Base-by-base conservation (phyloP, 1,139 yeast species). In the Kurtzmaniella quercitrusa region DNA sequence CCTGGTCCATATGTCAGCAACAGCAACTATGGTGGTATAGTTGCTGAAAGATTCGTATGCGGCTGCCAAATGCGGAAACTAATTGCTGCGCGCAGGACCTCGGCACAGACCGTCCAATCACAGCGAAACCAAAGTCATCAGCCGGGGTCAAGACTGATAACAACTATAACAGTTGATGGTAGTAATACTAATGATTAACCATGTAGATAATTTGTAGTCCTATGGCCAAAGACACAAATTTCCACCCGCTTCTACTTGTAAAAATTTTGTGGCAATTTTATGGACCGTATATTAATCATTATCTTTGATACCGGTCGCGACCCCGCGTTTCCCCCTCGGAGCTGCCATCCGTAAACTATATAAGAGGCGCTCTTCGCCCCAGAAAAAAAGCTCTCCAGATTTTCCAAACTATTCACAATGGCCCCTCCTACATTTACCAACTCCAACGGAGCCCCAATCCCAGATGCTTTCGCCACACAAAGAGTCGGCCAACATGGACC, bases 401-500 rank as follows among this genome's bases (percentile, higher is more conserved):
- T n/a, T n/a, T n/a, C n/a, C n/a, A n/a, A 26, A 5, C 30, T 26
- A 26, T 26, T 26, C 30, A 33, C n/a, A 11, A 42, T 42, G 45
- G 45, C 76, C 50, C 74, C 76, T 42, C 36, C 36, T 16, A 65
- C 69, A 40, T 78, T 72, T 69, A 76, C 94, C 14, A 82, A 85
- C 52, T 78, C 89, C 49, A 81, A 81, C 57, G 95, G 95, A 45
- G 74, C 80, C 55, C 94, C 94, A 39, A 78, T 80, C 43, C 71
- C 76, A 45, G 78, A 76, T 52, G 74, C 89, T 36, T 80, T 80
- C 57, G 91, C 89, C 42, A 76, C 93, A 30, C 88, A 83, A 64
- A 74, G 91, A 63, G 64, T 86, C 39, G 87, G 88, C 50, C 72
- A 83, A 47, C 80, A 77, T 51, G 91, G 95, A 48, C 91, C 95